Percentiles rank a stretch among this genome's conserved stretches.
phyloP scores from a whole-genome alignment of 2,329 filamentous ascomycete species.

The Graphilbum sp. region DNA sequence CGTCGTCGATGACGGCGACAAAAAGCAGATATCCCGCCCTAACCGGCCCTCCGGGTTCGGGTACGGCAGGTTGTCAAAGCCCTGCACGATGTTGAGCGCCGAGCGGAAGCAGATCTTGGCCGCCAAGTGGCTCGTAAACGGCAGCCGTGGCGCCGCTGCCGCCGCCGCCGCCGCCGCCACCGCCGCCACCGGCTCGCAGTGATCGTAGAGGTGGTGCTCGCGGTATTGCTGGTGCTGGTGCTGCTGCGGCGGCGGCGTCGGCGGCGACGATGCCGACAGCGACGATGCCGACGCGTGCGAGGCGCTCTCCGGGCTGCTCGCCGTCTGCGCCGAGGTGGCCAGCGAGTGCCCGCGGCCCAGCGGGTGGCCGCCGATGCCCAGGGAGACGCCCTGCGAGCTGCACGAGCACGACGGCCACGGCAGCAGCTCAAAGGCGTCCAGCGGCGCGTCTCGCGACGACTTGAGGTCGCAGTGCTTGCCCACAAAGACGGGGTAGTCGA shows the following conservation, averaged over 20 bases:
- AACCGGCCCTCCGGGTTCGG: slow-evolving; percentile 23
- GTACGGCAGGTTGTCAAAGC: slow-evolving; percentile 28
- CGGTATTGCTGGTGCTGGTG: no score
- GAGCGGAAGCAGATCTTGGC: slow-evolving; percentile 31
- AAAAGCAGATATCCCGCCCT: slow-evolving; percentile 16
- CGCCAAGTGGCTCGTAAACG: slow-evolving; percentile 29
- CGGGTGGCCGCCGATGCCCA: no score
- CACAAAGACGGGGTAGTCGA: slow-evolving; percentile 30
- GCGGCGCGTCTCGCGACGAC: slow-evolving; percentile 12
- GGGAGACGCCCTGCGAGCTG: neutral
- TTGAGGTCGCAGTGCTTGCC: slow-evolving; percentile 32
- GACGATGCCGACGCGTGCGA: slow-evolving; percentile 7
- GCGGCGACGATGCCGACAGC: neutral
- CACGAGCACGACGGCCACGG: slow-evolving; percentile 1
- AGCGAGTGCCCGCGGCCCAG: no score
- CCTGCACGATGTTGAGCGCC: slow-evolving; percentile 28
- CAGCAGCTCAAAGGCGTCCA: neutral
- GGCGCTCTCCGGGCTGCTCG: slow-evolving; percentile 12
- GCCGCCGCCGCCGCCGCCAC: no score
- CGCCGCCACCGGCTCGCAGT: neutral
- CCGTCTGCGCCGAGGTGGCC: slow-evolving; percentile 5
- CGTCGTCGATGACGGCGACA: slow-evolving; percentile 20
- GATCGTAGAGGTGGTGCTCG: neutral
- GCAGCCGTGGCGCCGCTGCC: slow-evolving; percentile 7
- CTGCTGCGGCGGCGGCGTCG: neutral